phyloP scores from a whole-genome alignment of 371 early-diverging fungal species.

The Apophysomyces sp. region DNA sequence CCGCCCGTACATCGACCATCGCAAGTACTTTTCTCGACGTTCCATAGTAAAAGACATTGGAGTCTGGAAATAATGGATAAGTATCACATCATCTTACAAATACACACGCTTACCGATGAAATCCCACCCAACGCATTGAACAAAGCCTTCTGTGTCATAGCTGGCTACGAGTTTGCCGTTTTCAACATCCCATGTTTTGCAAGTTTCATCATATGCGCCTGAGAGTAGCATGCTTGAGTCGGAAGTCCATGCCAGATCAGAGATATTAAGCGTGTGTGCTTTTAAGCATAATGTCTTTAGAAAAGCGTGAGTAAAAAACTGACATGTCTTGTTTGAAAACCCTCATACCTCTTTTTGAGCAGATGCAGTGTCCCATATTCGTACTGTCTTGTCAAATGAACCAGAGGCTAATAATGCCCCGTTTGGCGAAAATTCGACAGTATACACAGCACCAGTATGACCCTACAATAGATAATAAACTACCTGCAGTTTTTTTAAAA shows the following conservation, averaged over 20 bases:
- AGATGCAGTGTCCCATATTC: conserved; percentile 82
- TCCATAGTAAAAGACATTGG: conserved; percentile 73
- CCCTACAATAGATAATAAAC: conserved; percentile 48
- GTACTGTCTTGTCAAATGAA: conserved; percentile 88
- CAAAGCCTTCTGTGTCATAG: conserved; percentile 80
- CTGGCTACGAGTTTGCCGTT: conserved; percentile 61
- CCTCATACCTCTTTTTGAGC: conserved; percentile 67
- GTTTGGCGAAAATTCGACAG: conserved; percentile 80
- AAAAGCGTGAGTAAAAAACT: background rate
- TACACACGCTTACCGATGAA: conserved; percentile 55
- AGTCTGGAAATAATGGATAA: conserved; percentile 44
- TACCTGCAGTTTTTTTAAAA: background rate
- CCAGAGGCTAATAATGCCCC: conserved; percentile 84
- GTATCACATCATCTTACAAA: background rate
- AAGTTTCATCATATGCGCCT: conserved; percentile 82
- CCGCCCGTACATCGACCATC: conserved; percentile 66
- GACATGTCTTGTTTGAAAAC: background rate
- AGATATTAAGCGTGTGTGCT: conserved; percentile 78
- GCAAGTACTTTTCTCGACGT: conserved; percentile 77
- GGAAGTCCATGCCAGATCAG: conserved; percentile 79
- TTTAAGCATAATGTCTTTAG: conserved; percentile 54
- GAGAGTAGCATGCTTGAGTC: conserved; percentile 77
- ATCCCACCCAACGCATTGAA: conserved; percentile 82
- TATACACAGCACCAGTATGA: conserved; percentile 85
- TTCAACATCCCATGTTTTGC: conserved; percentile 84